A percentile compares a stretch with the other conserved stretches of the same genome.
These are phyloP conservation scores for Narthecium ossifragum DNA, from an alignment of 106 monocot species.

Conservation along the genomic window DNA sequence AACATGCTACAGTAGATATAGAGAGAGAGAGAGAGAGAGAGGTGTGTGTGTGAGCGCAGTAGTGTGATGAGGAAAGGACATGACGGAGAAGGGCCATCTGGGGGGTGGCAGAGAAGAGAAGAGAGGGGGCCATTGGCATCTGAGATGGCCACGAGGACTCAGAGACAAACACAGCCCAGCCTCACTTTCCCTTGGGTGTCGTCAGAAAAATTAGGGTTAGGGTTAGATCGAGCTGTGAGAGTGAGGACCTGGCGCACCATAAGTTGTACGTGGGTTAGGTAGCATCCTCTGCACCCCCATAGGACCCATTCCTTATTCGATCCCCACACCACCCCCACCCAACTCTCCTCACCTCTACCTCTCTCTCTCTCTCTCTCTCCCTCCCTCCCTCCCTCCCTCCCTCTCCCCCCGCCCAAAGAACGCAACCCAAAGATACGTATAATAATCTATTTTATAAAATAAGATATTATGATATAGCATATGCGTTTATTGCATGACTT, in stretches of 20 bases:
- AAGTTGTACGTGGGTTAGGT: slow-evolving; percentile 52
- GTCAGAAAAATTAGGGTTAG: slow-evolving; percentile 1
- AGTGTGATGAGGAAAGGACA: background rate
- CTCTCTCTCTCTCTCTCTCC: too few relatives aligned
- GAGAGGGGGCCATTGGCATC: slow-evolving; percentile 7
- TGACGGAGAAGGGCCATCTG: slow-evolving; percentile 23
- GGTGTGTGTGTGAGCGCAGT: too few relatives aligned
- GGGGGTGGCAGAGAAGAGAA: too few relatives aligned
- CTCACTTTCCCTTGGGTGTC: too few relatives aligned
- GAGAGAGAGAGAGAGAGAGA: slow-evolving; percentile 4
- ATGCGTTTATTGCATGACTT: too few relatives aligned
- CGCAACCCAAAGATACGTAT: too few relatives aligned
- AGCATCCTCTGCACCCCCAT: slow-evolving; percentile 30
- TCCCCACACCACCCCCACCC: slow-evolving; percentile 19
- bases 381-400: too few relatives aligned
- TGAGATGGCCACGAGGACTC: slow-evolving; percentile 6
- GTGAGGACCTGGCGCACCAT: slow-evolving; percentile 23
- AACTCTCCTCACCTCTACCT: too few relatives aligned
- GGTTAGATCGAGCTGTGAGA: slow-evolving; percentile 6
- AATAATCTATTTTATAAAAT: too few relatives aligned
- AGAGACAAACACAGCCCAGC: background rate
- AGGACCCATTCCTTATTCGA: slow-evolving; percentile 48
- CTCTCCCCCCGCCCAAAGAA: too few relatives aligned
- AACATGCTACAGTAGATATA: too few relatives aligned
- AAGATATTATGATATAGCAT: too few relatives aligned